These are phyloP conservation scores for Hydnomerulius pinastri DNA, from an alignment of 768 basidiomycete genomes.

Conservation along the genomic window DNA sequence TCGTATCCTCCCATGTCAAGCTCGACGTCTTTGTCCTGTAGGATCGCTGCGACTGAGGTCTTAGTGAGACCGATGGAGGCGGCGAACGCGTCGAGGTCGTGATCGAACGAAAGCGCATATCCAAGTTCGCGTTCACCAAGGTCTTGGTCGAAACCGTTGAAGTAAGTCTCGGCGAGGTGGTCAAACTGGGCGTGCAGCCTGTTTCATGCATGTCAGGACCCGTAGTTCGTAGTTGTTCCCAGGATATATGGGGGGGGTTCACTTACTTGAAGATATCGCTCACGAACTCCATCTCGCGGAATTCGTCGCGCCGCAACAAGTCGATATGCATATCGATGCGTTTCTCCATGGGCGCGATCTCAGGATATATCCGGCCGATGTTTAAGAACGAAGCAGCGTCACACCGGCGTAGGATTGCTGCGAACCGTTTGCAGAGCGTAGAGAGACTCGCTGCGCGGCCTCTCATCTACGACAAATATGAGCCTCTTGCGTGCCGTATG, in stretches of 20 bases:
- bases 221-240: too few relatives aligned
- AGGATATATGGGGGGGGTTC: too few relatives aligned
- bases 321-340: conserved; percentile 91
- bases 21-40: conserved; percentile 77
- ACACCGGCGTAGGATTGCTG: conserved; percentile 77
- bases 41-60: conserved; percentile 72
- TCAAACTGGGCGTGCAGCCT: conserved; percentile 94
- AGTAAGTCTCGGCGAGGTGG: conserved; percentile 87
- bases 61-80: conserved; percentile 90
- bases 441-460: conserved; percentile 80
- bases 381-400: conserved; percentile 85
- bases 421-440: conserved; percentile 86
- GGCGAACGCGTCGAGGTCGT: conserved; percentile 91
- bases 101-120: conserved; percentile 78
- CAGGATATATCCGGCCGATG: conserved; percentile 79
- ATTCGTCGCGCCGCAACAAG: conserved; percentile 81
- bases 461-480: conserved; percentile 58
- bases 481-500: neutral
- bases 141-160: conserved; percentile 81
- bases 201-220: neutral
- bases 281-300: conserved; percentile 92
- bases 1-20: conserved; percentile 76
- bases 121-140: conserved; percentile 89
- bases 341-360: conserved; percentile 87
- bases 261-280: conserved; percentile 85